Base-by-base conservation (phyloP, 192 early-diverging fungal genomes). In the Mortierella antarctica region DNA sequence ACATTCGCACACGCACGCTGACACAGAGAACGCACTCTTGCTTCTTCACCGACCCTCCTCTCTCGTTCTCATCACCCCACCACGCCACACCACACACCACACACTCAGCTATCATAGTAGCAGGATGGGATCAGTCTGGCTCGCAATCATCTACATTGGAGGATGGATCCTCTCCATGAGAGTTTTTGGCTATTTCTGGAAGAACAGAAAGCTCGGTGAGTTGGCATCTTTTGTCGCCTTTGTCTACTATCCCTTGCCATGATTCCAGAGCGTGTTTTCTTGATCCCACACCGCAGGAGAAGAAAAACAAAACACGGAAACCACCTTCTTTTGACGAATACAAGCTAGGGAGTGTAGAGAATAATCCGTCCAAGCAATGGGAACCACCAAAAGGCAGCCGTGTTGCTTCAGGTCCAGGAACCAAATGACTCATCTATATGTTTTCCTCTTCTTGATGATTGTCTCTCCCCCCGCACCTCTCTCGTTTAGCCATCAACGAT, bases 151-250 rank as follows among this genome's bases (percentile, higher is more conserved):
- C 55, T 80, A 80, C 54, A 80, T 80, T 45, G 77, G 77, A 80
- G 77, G 77, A 55, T 80, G 77, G 77, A 80, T 80, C 70, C 77
- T 80, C 77, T 80, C 77, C 47, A 80, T 80, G 77, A 61, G 77
- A 41, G 57, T 80, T 65, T 80, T 80, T 80, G 77, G 77, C 4
- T 80, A 68, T 60, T 80, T 80, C 60, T 80, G 77, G 77, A 80
- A 80, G 70, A 80, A 80, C 70, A 80, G 77, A 52, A 80, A 80
- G 70, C 59, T 71, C 20, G 77, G 77, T 80, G 67, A 71, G 69
- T 60, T 21, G 5, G 5, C n/a, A 14, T 9, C 54, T 45, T 13
- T 20, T 31, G 39, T 40, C 6, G 40, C n/a, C 18, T n/a, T 51
- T 13, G 18, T 62, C 42, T 18, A 23, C 65, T 18, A 50, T 55